Conservation (phyloP, 2,329 filamentous ascomycete genomes). For the Fonsecaea pugnacius region DNA sequence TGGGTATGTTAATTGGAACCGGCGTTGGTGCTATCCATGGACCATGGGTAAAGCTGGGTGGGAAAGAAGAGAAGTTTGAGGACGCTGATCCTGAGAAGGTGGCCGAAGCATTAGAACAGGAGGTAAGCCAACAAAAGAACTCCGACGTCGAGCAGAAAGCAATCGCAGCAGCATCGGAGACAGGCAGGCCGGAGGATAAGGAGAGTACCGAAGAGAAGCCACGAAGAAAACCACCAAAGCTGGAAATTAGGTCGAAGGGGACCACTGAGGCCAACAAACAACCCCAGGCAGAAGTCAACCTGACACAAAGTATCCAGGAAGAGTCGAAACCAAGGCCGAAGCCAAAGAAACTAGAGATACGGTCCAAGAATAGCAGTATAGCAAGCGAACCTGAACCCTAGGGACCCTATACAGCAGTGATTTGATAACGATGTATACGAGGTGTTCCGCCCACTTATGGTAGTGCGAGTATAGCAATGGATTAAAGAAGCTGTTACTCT, state of each 20-base stretch:
- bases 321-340: constrained; percentile 26
- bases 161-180: not conserved
- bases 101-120: constrained; percentile 28
- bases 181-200: not conserved
- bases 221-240: constrained; percentile 29
- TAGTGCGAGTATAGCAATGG: too few relatives aligned
- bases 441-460: too few relatives aligned
- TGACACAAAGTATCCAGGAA: constrained; percentile 13
- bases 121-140: constrained; percentile 9
- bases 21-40: constrained; percentile 30
- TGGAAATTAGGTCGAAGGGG: constrained; percentile 30
- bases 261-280: not conserved
- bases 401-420: too few relatives aligned
- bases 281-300: not conserved
- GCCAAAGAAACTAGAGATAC: constrained; percentile 29
- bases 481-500: too few relatives aligned
- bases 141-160: not conserved
- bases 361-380: constrained; percentile 17
- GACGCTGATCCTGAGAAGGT: constrained; percentile 29
- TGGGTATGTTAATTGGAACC: constrained; percentile 30
- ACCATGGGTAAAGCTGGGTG: constrained; percentile 31
- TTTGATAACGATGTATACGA: too few relatives aligned
- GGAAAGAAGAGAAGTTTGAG: constrained; percentile 31
- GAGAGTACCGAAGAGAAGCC: constrained; percentile 8
- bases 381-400: not conserved